Evolutionary conservation across 495 filamentous ascomycete species (phyloP).

Genomic region (Lasiosphaeriaceae sp.): DNA sequence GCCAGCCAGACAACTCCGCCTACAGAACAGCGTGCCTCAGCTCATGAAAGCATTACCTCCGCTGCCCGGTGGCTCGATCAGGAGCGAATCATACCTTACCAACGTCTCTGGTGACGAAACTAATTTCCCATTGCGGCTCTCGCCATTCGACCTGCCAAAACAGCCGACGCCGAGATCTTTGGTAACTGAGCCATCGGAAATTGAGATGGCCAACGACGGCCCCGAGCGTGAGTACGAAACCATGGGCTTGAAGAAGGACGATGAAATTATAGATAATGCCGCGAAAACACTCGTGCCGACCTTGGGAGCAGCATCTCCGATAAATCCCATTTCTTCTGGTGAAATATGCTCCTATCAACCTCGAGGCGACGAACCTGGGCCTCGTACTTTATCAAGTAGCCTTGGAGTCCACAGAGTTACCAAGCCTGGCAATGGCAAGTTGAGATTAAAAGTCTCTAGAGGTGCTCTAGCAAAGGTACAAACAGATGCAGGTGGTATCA

Average conservation of each 20-base stretch:
- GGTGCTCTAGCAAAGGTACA: constrained; percentile 17
- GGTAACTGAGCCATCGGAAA: neutral
- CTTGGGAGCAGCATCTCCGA: neutral
- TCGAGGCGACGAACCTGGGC: neutral
- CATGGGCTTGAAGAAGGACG: neutral
- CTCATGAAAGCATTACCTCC: constrained; percentile 50
- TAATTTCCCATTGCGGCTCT: neutral
- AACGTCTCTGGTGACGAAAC: neutral
- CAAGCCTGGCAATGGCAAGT: constrained; percentile 3
- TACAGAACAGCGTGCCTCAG: constrained; percentile 48
- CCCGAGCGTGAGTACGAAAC: neutral
- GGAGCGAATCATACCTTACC: constrained; percentile 10
- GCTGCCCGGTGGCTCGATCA: constrained; percentile 24
- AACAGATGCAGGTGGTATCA: neutral
- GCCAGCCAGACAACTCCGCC: constrained; percentile 39
- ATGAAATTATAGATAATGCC: neutral
- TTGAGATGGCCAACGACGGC: neutral
- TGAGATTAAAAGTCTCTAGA: constrained; percentile 25
- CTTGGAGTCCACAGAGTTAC: neutral
- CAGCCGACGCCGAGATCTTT: constrained; percentile 3
- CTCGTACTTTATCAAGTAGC: neutral
- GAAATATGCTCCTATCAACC: neutral
- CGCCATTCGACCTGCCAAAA: constrained; percentile 2
- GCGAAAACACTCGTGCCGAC: neutral
- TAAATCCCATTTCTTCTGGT: neutral